Conservation (phyloP, 108 stramenopile species). For the Nitzschia sp. region DNA sequence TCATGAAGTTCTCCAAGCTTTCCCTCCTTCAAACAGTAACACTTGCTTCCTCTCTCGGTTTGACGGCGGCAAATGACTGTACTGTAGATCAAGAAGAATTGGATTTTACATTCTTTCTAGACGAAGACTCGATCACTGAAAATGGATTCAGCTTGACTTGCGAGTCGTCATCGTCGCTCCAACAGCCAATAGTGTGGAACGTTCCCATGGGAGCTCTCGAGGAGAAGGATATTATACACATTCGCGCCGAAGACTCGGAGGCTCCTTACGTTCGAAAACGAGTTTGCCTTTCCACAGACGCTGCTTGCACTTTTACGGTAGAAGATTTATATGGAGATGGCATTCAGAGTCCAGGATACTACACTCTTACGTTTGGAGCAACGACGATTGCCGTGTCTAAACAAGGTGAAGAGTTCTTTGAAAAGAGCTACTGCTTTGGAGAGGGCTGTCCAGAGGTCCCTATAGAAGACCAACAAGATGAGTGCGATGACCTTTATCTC, state of each 20-base stretch:
- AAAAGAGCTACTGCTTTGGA: conserved; percentile 2
- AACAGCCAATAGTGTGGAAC: neutral
- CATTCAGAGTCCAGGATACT: neutral
- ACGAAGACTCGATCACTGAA: conserved; percentile 8
- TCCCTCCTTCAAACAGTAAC: too few relatives aligned
- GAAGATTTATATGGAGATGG: conserved; percentile 3
- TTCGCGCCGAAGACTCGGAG: neutral
- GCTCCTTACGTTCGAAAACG: neutral
- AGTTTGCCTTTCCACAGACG: conserved; percentile 4
- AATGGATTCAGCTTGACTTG: neutral
- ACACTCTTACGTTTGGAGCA: neutral
- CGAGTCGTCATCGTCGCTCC: too few relatives aligned
- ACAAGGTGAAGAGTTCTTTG: neutral
- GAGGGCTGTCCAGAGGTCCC: neutral
- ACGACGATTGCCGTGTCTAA: neutral
- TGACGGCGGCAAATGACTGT: neutral
- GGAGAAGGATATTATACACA: neutral
- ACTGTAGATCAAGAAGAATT: neutral
- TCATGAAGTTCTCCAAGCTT: too few relatives aligned
- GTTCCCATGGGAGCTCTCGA: neutral
- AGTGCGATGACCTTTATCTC: neutral
- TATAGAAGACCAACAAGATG: neutral
- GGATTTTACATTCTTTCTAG: neutral
- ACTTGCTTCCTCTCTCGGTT: neutral
- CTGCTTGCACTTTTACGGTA: neutral